phyloP scores from a whole-genome alignment of 495 filamentous ascomycete species.

The Hyphodiscus hymeniophilus region DNA sequence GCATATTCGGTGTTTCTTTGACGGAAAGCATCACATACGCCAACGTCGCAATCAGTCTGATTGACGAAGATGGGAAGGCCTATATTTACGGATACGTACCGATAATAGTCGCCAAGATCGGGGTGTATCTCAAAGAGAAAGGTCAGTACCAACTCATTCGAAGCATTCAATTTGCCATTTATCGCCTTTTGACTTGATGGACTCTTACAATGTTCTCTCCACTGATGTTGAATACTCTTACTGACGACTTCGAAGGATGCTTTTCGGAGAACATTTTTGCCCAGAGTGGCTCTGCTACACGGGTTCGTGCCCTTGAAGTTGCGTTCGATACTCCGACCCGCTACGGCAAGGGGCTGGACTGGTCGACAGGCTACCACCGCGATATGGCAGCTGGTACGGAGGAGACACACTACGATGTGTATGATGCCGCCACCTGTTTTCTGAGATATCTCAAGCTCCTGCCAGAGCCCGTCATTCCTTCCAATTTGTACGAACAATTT shows the following conservation, averaged over 20 bases:
- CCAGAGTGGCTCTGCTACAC: constrained; percentile 86
- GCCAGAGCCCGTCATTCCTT: constrained; percentile 89
- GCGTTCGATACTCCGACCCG: constrained; percentile 92
- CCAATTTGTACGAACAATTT: constrained; percentile 89
- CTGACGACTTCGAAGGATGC: neutral
- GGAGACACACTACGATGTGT: constrained; percentile 96
- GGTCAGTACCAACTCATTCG: constrained; percentile 58
- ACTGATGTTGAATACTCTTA: too few relatives aligned
- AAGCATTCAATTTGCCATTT: too few relatives aligned
- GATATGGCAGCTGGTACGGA: too few relatives aligned
- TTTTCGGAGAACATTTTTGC: constrained; percentile 98
- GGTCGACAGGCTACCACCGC: too few relatives aligned
- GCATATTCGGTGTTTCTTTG: constrained; percentile 90
- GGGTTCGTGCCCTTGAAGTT: constrained; percentile 89
- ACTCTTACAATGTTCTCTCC: too few relatives aligned
- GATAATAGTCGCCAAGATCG: constrained; percentile 97
- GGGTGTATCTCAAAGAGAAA: constrained; percentile 97
- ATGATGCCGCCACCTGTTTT: constrained; percentile 97
- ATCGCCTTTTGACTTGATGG: too few relatives aligned
- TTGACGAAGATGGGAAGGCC: constrained; percentile 81
- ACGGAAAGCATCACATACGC: constrained; percentile 94
- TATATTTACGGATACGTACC: constrained; percentile 99
- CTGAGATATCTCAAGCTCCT: constrained; percentile 91
- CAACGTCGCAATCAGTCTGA: constrained; percentile 95
- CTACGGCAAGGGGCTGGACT: constrained; percentile 94